Conservation (phyloP, 2,329 filamentous ascomycete species). For the Aspergillus proliferans region DNA sequence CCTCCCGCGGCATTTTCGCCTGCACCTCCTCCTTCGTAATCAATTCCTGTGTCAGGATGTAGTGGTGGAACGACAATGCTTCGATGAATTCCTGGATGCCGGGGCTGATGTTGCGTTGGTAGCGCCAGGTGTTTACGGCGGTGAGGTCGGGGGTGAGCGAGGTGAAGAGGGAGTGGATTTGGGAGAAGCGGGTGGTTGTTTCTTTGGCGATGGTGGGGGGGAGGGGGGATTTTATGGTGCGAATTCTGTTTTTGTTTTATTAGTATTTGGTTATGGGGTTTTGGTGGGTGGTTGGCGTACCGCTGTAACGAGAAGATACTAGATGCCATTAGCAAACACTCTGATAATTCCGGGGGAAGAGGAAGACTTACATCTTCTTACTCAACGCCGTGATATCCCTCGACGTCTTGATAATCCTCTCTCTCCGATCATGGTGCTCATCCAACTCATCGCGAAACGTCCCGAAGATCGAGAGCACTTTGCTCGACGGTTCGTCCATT, state of each 20-base stretch:
- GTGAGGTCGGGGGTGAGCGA: constrained; percentile 66
- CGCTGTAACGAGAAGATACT: constrained; percentile 82
- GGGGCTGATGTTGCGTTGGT: constrained; percentile 66
- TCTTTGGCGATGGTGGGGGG: constrained; percentile 65
- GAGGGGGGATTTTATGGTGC: constrained; percentile 42
- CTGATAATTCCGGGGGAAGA: background rate
- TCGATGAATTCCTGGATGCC: constrained; percentile 94
- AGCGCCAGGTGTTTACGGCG: constrained; percentile 75
- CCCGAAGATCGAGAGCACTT: constrained; percentile 68
- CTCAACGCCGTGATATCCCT: constrained; percentile 88
- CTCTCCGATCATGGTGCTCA: constrained; percentile 86
- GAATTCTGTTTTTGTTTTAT: constrained; percentile 25
- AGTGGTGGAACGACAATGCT: constrained; percentile 81
- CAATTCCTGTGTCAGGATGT: constrained; percentile 69
- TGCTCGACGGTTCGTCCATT: constrained; percentile 26
- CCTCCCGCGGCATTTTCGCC: constrained; percentile 38
- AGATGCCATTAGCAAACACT: background rate
- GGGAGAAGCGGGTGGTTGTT: constrained; percentile 60
- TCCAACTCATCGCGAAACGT: constrained; percentile 81
- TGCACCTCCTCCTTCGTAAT: constrained; percentile 61
- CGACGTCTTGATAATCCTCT: constrained; percentile 83
- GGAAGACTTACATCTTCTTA: constrained; percentile 77
- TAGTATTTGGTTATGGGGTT: constrained; percentile 10
- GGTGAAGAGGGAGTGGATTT: constrained; percentile 64
- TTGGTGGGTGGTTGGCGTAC: constrained; percentile 36